Conservation (phyloP, 176 grass and related monocot species). For the Poa annua region DNA sequence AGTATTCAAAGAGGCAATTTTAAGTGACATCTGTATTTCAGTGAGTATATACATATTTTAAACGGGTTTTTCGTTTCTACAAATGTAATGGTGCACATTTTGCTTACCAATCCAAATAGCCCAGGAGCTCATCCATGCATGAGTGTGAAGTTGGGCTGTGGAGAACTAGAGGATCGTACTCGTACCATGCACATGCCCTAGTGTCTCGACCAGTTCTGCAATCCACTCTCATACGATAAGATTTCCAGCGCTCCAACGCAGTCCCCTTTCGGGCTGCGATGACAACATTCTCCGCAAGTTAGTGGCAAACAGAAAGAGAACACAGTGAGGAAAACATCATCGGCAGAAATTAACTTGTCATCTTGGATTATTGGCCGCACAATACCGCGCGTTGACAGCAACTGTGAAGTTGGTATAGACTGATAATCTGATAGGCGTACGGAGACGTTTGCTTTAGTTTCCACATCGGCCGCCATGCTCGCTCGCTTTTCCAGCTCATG, state of each 20-base stretch:
- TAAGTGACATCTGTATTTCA: no score
- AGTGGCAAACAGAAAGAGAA: neutral
- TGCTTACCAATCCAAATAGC: no score
- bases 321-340: neutral
- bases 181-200: no score
- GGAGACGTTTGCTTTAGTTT: neutral
- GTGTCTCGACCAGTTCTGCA: neutral
- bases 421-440: neutral
- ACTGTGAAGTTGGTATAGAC: neutral
- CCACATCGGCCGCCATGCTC: neutral
- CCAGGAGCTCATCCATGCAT: no score
- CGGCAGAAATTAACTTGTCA: neutral
- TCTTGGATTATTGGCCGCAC: conserved; percentile 24
- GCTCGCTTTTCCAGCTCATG: neutral
- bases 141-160: no score
- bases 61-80: no score
- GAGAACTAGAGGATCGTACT: no score
- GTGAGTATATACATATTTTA: no score
- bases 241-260: neutral
- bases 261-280: neutral
- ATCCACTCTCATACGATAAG: conserved; percentile 4
- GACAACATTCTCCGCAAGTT: neutral
- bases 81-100: no score
- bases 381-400: neutral
- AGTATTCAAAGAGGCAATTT: no score